Percentiles rank a stretch among this genome's conserved stretches.
These are phyloP conservation scores for Lactarius psammicola DNA, from an alignment of 768 basidiomycete species.

Conservation along the genomic window DNA sequence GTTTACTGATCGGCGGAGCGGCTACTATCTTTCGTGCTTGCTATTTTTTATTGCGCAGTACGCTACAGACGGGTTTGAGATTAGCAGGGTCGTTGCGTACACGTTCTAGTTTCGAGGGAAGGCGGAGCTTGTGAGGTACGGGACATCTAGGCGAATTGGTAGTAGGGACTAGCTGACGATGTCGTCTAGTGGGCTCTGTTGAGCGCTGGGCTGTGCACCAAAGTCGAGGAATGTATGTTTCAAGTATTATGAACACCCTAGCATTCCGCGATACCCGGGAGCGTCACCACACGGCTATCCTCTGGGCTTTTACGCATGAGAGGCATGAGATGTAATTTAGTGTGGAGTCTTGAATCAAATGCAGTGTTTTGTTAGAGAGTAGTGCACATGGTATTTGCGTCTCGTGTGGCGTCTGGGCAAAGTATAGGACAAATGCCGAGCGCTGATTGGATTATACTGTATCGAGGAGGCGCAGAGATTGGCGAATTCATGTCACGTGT, in stretches of 20 bases:
- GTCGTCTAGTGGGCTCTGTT: neutral
- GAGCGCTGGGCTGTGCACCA: neutral
- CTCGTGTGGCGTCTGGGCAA: neutral
- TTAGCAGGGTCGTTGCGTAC: conserved; percentile 19
- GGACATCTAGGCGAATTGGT: neutral
- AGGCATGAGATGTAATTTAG: neutral
- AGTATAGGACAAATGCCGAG: neutral
- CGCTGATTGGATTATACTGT: neutral
- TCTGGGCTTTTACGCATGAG: neutral
- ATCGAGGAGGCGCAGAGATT: neutral
- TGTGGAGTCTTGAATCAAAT: neutral
- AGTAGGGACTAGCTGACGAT: neutral
- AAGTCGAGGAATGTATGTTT: neutral
- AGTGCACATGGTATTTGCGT: neutral
- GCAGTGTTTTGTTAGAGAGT: neutral
- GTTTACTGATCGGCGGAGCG: neutral
- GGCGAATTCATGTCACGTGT: neutral
- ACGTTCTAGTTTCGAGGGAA: conserved; percentile 16
- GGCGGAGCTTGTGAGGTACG: neutral
- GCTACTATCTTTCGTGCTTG: neutral
- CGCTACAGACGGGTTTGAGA: conserved; percentile 19
- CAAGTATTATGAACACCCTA: neutral
- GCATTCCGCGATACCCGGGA: neutral
- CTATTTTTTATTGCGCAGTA: conserved; percentile 7
- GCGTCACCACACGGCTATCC: neutral